These are phyloP conservation scores for Tillandsia fasciculata DNA, from an alignment of 176 grass and related monocot species.

Conservation along the genomic window DNA sequence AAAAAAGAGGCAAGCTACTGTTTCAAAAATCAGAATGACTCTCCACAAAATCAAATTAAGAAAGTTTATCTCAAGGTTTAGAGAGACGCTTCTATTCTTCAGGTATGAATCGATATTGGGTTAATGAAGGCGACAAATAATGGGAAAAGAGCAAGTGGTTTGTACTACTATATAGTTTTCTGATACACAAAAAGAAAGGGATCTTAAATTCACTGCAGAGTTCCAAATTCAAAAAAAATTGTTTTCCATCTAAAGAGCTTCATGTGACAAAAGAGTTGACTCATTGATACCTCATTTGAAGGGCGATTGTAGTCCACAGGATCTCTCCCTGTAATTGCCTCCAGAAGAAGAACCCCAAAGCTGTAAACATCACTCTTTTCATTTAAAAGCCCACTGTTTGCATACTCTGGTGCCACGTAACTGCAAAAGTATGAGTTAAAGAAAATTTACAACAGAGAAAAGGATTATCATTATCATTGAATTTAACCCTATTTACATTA, in stretches of 20 bases:
- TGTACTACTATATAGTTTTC: too few relatives aligned
- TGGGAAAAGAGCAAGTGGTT: too few relatives aligned
- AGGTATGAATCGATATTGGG: too few relatives aligned
- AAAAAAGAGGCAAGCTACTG: too few relatives aligned
- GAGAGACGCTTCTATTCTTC: too few relatives aligned
- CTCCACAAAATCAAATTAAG: too few relatives aligned
- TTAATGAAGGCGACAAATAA: too few relatives aligned
- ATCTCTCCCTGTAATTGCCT: conserved; percentile 96
- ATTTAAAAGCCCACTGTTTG: conserved; percentile 89
- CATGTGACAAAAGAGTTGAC: not conserved
- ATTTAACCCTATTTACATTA: not conserved
- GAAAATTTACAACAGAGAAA: conserved; percentile 2
- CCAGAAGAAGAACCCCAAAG: conserved; percentile 91
- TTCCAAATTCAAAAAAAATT: too few relatives aligned
- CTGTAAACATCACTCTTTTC: conserved; percentile 99
- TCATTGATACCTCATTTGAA: conserved; percentile 65
- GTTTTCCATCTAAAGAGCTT: not conserved
- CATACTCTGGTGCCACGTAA: conserved; percentile 94
- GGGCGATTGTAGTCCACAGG: conserved; percentile 81
- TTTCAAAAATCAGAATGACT: too few relatives aligned
- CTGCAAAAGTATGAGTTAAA: conserved; percentile 30
- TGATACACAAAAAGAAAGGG: too few relatives aligned
- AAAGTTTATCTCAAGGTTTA: too few relatives aligned
- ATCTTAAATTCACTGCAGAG: too few relatives aligned
- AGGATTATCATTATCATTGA: not conserved